Evolutionary conservation across 179 eudicot genomes (phyloP).

Genomic region (Beta corolliflora): DNA sequence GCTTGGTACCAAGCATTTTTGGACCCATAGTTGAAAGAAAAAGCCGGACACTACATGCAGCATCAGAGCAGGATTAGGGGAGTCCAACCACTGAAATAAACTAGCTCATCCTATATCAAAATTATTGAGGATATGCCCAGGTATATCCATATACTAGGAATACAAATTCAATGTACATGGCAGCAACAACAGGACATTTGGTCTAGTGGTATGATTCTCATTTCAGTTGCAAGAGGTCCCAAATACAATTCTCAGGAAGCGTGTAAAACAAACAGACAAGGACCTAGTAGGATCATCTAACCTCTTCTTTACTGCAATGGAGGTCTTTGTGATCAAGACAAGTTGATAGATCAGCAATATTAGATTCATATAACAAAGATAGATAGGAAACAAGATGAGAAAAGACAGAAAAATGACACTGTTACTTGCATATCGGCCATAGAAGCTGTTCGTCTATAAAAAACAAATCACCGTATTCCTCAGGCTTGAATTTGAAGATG

Average conservation of each 20-base stretch:
- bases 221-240: constrained; percentile 68
- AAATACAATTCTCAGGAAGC: constrained; percentile 45
- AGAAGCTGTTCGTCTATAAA: background rate
- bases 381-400: background rate
- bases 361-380: background rate
- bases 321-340: background rate
- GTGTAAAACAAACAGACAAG: background rate
- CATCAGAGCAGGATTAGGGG: background rate
- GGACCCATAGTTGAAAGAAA: background rate
- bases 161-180: background rate
- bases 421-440: background rate
- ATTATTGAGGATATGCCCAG: background rate
- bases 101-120: background rate
- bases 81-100: background rate
- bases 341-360: background rate
- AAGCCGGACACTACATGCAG: background rate
- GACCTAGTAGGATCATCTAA: background rate
- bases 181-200: background rate
- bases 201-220: constrained; percentile 9
- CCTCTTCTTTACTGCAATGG: background rate
- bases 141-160: background rate
- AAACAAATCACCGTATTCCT: background rate
- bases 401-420: background rate
- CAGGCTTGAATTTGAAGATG: background rate
- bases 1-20: background rate